Base-by-base conservation (phyloP, 2,329 filamentous ascomycete genomes). In the Stemphylium lycopersici region DNA sequence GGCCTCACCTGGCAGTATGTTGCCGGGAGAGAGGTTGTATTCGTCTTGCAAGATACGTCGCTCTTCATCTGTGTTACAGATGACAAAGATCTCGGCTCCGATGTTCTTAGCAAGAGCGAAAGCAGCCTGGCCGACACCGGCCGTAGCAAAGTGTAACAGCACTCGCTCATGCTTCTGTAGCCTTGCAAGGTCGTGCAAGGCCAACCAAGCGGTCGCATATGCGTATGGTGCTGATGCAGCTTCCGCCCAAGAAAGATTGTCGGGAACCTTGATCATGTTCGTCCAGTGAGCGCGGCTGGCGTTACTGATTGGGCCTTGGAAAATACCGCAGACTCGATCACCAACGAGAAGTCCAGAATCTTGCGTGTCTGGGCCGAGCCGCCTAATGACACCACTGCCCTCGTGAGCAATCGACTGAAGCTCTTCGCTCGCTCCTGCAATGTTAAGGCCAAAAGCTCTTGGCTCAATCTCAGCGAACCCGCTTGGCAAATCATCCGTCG, bases 261-360 rank as follows among this genome's bases (percentile, higher is more conserved):
- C 10, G 29, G 46, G 31, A 15, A 49, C 31, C n/a, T 18, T 36
- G n/a, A 26, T 18, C 6, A 36, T 20, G 20, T 22, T 36, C 26
- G 26, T 42, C 18, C 29, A 49, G 7, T 24, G 37, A 18, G 38
- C 29, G 18, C 18, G 29, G 29, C 36, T n/a, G 20, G 37, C 18
- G 37, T 41, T 48, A 26, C 26, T 33, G n/a, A 41, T 33, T 5
- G 20, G 36, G 20, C 46, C 46, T 33, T 24, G 20, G 37, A 40
- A 40, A n/a, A 41, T 33, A 11, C 46, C 46, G 26, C 46, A 48
- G 18, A 48, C 46, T 41, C 37, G 46, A 16, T 48, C 46, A 11
- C 46, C 46, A 15, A 48, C 37, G 10, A 26, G 26, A 16, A 48
- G 29, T 4, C 37, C 46, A 3, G 20, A 16, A 4, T 34, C n/a